phyloP scores from a whole-genome alignment of 129 eudicot genomes.

The Apium graveolens region DNA sequence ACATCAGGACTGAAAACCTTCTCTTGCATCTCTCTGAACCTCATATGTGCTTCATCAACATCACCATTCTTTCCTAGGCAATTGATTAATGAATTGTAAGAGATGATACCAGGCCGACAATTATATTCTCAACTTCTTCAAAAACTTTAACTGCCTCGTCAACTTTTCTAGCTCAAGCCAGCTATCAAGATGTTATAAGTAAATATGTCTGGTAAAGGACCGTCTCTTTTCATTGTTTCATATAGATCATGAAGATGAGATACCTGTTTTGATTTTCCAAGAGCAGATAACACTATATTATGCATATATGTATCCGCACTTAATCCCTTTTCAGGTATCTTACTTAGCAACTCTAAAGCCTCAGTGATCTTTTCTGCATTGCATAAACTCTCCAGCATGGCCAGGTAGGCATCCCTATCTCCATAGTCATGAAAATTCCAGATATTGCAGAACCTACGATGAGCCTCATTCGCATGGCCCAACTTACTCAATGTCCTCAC shows the following conservation, averaged over 20 bases:
- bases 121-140: constrained; percentile 70
- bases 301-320: constrained; percentile 67
- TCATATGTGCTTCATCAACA: constrained; percentile 95
- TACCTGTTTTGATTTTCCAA: constrained; percentile 67
- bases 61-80: constrained; percentile 89
- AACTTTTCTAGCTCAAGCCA: constrained; percentile 70
- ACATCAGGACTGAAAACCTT: constrained; percentile 90
- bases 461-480: constrained; percentile 92
- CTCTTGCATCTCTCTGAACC: constrained; percentile 87
- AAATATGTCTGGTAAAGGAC: constrained; percentile 77
- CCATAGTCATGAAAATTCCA: constrained; percentile 85
- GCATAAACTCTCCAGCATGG: constrained; percentile 87
- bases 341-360: constrained; percentile 67
- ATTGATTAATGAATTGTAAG: constrained; percentile 83
- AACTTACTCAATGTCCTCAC: constrained; percentile 73
- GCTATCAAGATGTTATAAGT: constrained; percentile 86
- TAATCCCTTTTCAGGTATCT: constrained; percentile 79
- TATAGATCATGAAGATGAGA: constrained; percentile 64
- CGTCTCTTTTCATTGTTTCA: constrained; percentile 71
- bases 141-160: constrained; percentile 67
- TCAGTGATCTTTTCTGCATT: constrained; percentile 55
- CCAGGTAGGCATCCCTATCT: constrained; percentile 73
- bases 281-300: constrained; percentile 73
- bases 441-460: constrained; percentile 88
- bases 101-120: constrained; percentile 65